Percentiles rank a stretch among this genome's conserved stretches.
These are phyloP conservation scores for Globisporangium splendens DNA, from an alignment of 352 stramenopile genomes.

Conservation along the genomic window DNA sequence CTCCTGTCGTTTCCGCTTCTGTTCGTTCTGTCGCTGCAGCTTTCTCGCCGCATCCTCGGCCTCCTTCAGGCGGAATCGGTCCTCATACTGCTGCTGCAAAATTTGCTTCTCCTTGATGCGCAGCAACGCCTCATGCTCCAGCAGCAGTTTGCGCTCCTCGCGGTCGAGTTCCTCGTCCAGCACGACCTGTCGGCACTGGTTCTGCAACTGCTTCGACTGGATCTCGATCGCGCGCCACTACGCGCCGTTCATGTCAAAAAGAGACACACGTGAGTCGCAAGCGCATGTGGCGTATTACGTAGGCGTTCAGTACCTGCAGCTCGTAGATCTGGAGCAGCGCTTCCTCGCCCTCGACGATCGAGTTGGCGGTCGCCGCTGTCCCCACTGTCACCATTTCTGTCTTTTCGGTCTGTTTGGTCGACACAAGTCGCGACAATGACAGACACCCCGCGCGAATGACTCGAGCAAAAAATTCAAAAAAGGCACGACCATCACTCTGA, in stretches of 20 bases:
- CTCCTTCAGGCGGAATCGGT: slow-evolving; percentile 10
- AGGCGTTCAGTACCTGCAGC: slow-evolving; percentile 34
- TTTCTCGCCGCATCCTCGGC: slow-evolving; percentile 9
- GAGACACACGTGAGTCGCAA: neutral
- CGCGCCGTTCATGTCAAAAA: neutral
- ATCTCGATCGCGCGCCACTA: slow-evolving; percentile 70
- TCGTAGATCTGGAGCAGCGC: slow-evolving; percentile 56
- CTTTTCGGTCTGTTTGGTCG: neutral
- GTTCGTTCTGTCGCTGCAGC: slow-evolving; percentile 18
- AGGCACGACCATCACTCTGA: neutral
- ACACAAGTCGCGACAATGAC: too few relatives aligned
- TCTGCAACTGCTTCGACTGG: slow-evolving; percentile 43
- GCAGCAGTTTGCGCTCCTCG: slow-evolving; percentile 38
- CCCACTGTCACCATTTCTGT: slow-evolving; percentile 26
- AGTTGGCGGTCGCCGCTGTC: neutral
- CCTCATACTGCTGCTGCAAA: slow-evolving; percentile 16
- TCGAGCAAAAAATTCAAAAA: slow-evolving; percentile 2
- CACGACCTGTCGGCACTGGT: slow-evolving; percentile 49
- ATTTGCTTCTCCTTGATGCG: slow-evolving; percentile 19
- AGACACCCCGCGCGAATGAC: neutral
- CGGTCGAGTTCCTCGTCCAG: slow-evolving; percentile 48
- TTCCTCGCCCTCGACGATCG: slow-evolving; percentile 33
- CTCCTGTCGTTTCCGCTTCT: slow-evolving; percentile 23
- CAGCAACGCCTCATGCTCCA: slow-evolving; percentile 34
- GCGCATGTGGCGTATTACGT: neutral